A percentile compares a stretch with the other conserved stretches of the same genome.
Conservation (phyloP, 148 eudicot genomes). For the Simmondsia chinensis region DNA sequence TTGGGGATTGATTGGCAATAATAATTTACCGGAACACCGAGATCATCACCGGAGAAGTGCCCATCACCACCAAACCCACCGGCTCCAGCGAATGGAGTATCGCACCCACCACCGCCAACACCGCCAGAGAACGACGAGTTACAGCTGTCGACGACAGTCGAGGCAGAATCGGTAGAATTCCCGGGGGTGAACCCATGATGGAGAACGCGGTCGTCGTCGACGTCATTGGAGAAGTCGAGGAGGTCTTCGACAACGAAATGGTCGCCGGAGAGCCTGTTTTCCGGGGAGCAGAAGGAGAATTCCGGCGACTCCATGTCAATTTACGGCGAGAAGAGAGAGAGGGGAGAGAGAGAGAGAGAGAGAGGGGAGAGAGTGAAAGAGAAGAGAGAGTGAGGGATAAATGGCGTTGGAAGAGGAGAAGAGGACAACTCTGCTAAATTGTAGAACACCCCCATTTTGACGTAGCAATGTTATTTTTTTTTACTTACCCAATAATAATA, state of each 20-base stretch:
- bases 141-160: slow-evolving; percentile 32
- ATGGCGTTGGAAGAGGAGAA: slow-evolving; percentile 12
- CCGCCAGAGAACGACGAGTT: slow-evolving; percentile 47
- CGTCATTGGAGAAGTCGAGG: slow-evolving; percentile 60
- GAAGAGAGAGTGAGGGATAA: slow-evolving; percentile 20
- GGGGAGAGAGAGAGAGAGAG: slow-evolving; percentile 8
- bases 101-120: too few species aligned
- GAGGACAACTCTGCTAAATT: slow-evolving; percentile 4
- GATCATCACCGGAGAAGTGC: slow-evolving; percentile 49
- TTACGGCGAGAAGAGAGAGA: slow-evolving; percentile 1
- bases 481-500: too few species aligned
- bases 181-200: slow-evolving; percentile 12
- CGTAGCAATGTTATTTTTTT: too few species aligned
- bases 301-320: too few species aligned
- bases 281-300: too few species aligned
- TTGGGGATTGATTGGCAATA: background rate
- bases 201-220: slow-evolving; percentile 9
- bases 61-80: too few species aligned
- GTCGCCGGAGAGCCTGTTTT: slow-evolving; percentile 23
- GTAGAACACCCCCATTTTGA: too few species aligned
- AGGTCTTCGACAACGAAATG: slow-evolving; percentile 77
- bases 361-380: slow-evolving; percentile 8
- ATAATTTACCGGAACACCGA: slow-evolving; percentile 54
- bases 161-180: slow-evolving; percentile 37
- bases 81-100: too few species aligned